Evolutionary conservation across 2,329 filamentous ascomycete species (phyloP).

Genomic region (Alternaria ventricosa): DNA sequence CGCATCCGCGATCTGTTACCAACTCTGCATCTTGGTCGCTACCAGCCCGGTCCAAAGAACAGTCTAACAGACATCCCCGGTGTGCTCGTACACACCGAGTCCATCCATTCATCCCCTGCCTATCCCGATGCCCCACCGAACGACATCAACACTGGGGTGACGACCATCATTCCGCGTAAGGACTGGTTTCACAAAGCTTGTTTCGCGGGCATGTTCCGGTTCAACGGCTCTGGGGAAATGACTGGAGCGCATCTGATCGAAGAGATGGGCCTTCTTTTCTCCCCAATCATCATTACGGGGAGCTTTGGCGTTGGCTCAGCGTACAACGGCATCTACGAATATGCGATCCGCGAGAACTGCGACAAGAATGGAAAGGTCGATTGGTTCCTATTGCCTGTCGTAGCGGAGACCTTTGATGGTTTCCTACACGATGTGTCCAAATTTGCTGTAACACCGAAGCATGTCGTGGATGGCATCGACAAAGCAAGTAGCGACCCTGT

Average conservation of each 20-base stretch:
- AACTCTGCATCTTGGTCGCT: constrained; percentile 45
- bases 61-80: constrained; percentile 54
- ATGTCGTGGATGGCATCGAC: constrained; percentile 63
- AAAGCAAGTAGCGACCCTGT: constrained; percentile 60
- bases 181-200: constrained; percentile 52
- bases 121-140: constrained; percentile 35
- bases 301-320: constrained; percentile 64
- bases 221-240: constrained; percentile 70
- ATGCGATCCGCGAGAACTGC: constrained; percentile 57
- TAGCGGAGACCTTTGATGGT: constrained; percentile 70
- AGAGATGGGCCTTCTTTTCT: constrained; percentile 65
- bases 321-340: constrained; percentile 66
- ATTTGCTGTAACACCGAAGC: constrained; percentile 62
- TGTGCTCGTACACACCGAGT: constrained; percentile 52
- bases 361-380: constrained; percentile 54
- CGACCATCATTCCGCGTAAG: constrained; percentile 52
- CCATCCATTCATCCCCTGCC: constrained; percentile 41
- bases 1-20: constrained; percentile 51
- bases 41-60: constrained; percentile 50
- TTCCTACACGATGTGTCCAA: constrained; percentile 64
- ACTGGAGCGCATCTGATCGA: constrained; percentile 68
- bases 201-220: constrained; percentile 60
- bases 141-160: constrained; percentile 53
- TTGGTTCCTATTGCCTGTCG: constrained; percentile 63
- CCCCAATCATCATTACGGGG: constrained; percentile 67